A percentile compares a stretch with the other conserved stretches of the same genome.
These are phyloP conservation scores for Solanum corneliomulleri DNA, from an alignment of 257 asterid species.

Conservation along the genomic window DNA sequence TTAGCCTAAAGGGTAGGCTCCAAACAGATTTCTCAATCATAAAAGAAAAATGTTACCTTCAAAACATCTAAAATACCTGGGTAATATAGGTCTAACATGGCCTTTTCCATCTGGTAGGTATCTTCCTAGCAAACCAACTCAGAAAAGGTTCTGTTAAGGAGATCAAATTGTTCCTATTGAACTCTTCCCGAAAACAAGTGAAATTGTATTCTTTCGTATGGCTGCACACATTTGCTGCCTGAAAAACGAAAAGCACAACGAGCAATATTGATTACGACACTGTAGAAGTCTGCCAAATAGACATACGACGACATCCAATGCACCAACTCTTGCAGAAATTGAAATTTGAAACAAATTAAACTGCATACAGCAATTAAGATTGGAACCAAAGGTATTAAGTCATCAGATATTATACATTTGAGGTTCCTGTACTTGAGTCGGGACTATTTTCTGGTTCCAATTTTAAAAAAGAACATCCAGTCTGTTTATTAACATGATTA, in stretches of 20 bases:
- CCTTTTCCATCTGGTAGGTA: not conserved
- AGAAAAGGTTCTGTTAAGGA: not conserved
- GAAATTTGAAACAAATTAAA: constrained; percentile 4
- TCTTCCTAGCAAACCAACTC: not conserved
- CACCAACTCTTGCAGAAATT: constrained; percentile 22
- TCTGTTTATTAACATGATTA: not conserved
- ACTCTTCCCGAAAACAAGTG: constrained; percentile 13
- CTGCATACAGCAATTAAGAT: not conserved
- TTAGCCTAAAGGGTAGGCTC: not conserved
- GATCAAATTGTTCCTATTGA: constrained; percentile 19
- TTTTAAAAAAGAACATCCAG: not conserved
- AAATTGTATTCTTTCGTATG: not conserved
- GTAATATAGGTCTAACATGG: not conserved
- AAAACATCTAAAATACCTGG: not conserved
- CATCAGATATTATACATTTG: not conserved
- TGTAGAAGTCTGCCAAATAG: not conserved
- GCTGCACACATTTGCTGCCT: constrained; percentile 2
- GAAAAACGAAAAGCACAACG: constrained; percentile 40
- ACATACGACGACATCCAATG: constrained; percentile 27
- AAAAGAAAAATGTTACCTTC: not conserved
- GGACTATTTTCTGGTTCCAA: not conserved
- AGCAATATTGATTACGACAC: constrained; percentile 15
- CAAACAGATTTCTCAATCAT: not conserved
- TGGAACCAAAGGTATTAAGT: not conserved
- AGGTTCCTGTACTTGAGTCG: not conserved